Conservation (phyloP, 345 rosid species). For the Limnanthes douglasii region DNA sequence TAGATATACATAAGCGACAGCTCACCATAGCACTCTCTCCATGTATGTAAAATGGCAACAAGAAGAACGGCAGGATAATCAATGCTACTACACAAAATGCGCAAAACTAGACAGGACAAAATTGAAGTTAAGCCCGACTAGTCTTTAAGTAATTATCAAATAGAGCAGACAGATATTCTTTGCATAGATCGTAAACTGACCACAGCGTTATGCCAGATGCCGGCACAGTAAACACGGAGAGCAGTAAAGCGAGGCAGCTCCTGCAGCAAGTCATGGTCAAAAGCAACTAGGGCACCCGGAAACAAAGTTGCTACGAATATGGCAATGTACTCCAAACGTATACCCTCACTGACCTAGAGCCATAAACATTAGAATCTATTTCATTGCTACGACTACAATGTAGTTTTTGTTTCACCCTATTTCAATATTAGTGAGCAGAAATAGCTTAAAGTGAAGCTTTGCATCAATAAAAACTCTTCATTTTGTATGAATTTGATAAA, state of each 20-base stretch:
- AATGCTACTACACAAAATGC: constrained; percentile 44
- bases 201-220: constrained; percentile 94
- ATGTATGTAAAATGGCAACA: constrained; percentile 47
- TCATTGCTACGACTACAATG: constrained; percentile 5
- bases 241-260: constrained; percentile 30
- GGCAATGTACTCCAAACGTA: constrained; percentile 69
- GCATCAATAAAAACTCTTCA: background rate
- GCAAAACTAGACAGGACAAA: constrained; percentile 29
- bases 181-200: constrained; percentile 13
- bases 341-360: constrained; percentile 71
- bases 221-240: constrained; percentile 81
- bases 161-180: background rate
- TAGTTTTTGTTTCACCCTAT: background rate
- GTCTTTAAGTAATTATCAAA: background rate
- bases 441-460: background rate
- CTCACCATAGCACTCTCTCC: constrained; percentile 44
- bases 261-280: constrained; percentile 42
- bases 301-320: constrained; percentile 68
- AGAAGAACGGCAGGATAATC: constrained; percentile 39
- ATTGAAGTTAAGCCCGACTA: background rate
- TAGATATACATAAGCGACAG: background rate
- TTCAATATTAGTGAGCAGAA: background rate
- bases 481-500: background rate
- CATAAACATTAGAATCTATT: constrained; percentile 15
- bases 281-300: constrained; percentile 91